Base-by-base conservation (phyloP, 208 protist species). In the Leishmania tarentolae region DNA sequence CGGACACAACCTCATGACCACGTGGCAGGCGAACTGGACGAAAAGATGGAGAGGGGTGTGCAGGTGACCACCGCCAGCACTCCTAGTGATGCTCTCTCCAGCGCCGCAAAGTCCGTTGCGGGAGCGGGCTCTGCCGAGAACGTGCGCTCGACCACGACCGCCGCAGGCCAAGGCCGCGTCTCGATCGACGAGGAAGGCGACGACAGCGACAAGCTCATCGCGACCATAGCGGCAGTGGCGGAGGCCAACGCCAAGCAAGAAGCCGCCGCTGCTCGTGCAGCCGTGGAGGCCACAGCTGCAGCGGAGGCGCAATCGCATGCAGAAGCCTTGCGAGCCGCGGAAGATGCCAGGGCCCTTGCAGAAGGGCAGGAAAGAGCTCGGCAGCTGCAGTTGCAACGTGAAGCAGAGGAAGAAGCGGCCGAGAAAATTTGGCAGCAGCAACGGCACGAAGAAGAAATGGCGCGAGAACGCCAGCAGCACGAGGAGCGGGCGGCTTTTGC, bases 61-160 rank as follows among this genome's bases (percentile, higher is more conserved):
- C 74, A 56, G 19, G 61, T 70, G 9, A 40, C 42, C 56, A 44
- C 13, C 4, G 28, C 65, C 46, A 66, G 56, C 53, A 78, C 61
- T 40, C 73, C 50, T 35, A 40, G 76, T 47, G 35, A 40, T 63
- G 44, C 7, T n/a, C 5, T 47, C 50, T 57, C 52, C 28, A 65
- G 19, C 47, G 11, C 50, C 28, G 15, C 11, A 35, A 63, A 46
- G 52, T 46, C 69, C 69, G 44, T 73, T 5, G 35, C 24, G 8
- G 71, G 42, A 3, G 50, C 71, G 35, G 70, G 46, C 50, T 79
- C 77, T 0, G 52, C 63, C 42, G 82, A 81, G 53, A 44, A 52
- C 37, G 82, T 77, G 44, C 77, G 74, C 21, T 85, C 82, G 42
- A 76, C 76, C 11, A 80, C 81, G 71, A 85, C 76, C 19, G 59